Evolutionary conservation across 2,329 filamentous ascomycete species (phyloP).

Genomic region (Clarireedia monteithiana): DNA sequence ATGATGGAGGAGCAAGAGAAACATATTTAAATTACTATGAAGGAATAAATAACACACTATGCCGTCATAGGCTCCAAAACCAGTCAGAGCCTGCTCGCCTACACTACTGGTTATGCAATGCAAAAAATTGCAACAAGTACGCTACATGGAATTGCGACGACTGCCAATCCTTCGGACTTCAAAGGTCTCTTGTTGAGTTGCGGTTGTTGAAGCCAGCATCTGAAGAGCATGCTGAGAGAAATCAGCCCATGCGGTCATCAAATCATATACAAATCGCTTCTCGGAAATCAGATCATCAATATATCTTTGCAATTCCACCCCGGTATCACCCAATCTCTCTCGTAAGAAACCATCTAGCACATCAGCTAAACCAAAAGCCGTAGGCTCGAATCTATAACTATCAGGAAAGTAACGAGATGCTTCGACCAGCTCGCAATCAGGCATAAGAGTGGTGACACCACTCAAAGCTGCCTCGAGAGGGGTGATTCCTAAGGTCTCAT

Average conservation of each 20-base stretch:
- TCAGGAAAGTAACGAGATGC: constrained; percentile 13
- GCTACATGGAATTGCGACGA: constrained; percentile 7
- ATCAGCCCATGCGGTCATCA: constrained; percentile 5
- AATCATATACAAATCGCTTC: constrained; percentile 5
- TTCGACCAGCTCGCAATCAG: constrained; percentile 10
- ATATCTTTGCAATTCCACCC: neutral
- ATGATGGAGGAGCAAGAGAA: too few species aligned
- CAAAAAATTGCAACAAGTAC: neutral
- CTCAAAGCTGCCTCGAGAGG: constrained; percentile 13
- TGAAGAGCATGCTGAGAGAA: constrained; percentile 7
- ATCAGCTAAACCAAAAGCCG: neutral
- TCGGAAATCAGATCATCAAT: constrained; percentile 7
- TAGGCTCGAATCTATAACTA: constrained; percentile 7
- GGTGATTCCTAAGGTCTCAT: constrained; percentile 13
- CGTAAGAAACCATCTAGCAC: neutral
- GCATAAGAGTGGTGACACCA: constrained; percentile 12
- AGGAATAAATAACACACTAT: neutral
- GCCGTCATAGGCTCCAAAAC: neutral
- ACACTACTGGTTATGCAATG: too few species aligned
- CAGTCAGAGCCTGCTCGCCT: neutral
- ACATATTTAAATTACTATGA: too few species aligned
- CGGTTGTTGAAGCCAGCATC: neutral
- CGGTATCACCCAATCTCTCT: neutral
- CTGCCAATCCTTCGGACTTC: neutral
- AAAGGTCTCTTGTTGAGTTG: neutral